Evolutionary conservation across 257 asterid genomes (phyloP), one percentile per base, ranked within the genome.

Genomic region (Paraleonurus japonicus): DNA sequence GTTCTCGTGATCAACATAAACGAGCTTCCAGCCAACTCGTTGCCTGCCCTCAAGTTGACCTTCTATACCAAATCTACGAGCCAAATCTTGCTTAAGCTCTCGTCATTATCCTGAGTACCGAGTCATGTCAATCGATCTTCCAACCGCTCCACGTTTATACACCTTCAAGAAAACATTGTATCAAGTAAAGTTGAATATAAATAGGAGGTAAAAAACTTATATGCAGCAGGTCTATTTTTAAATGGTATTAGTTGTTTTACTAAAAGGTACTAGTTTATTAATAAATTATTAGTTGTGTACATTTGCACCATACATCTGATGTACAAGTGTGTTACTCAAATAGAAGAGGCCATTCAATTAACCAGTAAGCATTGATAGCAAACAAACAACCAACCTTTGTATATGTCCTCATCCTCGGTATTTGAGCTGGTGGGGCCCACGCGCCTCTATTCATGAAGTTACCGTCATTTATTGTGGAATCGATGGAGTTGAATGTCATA

Each of bases 121-220:
- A 4, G 89, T 74, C 16, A 92, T 90, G 76, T 95, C 99, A 24
- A 95, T 92, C 4, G 97, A 90, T 76, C 99, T 84, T 32, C 99
- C 99, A 24, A 95, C 99, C n/a, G 98, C 95, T 43, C 98, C 99
- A 9, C 99, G 90, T 71, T 95, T 95, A 80, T 89, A 96, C 55
- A 92, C 99, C 99, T 95, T 63, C 67, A 71, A 71, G 60, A 78
- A 67, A 63, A 61, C 16, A 58, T 67, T 53, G 12, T 26, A 41
- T 16, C 53, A 55, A 48, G 79, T 30, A 33, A 72, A 39, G 43
- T 12, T 28, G 61, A 50, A 35, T 5, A 2, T 23, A 43, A 22
- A 16, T 23, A 27, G 39, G 7, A 53, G 19, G 4, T 5, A 10
- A 32, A 32, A 32, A 4, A 32, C 7, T 32, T 32, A 7, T 30